Conservation (phyloP, 2,329 filamentous ascomycete species). For the Aspergillus luchuensis region DNA sequence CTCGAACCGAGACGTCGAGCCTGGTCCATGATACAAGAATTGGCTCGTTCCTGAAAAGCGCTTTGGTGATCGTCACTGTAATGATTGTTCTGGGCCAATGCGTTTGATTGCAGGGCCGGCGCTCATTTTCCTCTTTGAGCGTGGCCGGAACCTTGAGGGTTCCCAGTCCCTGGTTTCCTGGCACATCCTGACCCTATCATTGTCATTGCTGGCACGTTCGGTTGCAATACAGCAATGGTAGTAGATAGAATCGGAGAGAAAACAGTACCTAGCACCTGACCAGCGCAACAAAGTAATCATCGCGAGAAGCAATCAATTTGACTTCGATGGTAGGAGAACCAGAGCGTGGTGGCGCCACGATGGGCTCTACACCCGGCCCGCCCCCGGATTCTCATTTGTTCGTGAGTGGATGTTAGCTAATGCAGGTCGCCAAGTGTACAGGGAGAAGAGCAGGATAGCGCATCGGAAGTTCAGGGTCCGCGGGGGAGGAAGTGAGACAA, state of each 20-base stretch:
- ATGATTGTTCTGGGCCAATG: constrained; percentile 17
- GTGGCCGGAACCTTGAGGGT: constrained; percentile 2
- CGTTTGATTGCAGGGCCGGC: neutral
- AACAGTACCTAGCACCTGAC: neutral
- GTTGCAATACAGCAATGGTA: neutral
- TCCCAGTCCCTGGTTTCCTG: neutral
- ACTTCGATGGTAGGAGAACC: constrained; percentile 13
- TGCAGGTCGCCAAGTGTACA: too few species aligned
- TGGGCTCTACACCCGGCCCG: constrained; percentile 17
- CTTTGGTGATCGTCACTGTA: constrained; percentile 13
- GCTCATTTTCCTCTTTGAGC: neutral
- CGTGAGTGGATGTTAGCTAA: constrained; percentile 2
- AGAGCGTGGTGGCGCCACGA: neutral
- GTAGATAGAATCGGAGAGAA: neutral
- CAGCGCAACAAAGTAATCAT: neutral
- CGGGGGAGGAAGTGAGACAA: constrained; percentile 3
- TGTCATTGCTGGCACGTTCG: neutral
- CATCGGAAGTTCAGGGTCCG: neutral
- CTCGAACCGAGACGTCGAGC: constrained; percentile 5
- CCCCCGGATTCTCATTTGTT: constrained; percentile 30
- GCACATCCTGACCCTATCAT: neutral
- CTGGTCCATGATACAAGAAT: constrained; percentile 5
- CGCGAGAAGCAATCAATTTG: constrained; percentile 12
- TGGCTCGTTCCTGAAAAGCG: constrained; percentile 6
- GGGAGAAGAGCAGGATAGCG: neutral